Evolutionary conservation across 495 filamentous ascomycete species (phyloP), one percentile per base, ranked within the genome.

Genomic region (Parathielavia hyrcaniae): DNA sequence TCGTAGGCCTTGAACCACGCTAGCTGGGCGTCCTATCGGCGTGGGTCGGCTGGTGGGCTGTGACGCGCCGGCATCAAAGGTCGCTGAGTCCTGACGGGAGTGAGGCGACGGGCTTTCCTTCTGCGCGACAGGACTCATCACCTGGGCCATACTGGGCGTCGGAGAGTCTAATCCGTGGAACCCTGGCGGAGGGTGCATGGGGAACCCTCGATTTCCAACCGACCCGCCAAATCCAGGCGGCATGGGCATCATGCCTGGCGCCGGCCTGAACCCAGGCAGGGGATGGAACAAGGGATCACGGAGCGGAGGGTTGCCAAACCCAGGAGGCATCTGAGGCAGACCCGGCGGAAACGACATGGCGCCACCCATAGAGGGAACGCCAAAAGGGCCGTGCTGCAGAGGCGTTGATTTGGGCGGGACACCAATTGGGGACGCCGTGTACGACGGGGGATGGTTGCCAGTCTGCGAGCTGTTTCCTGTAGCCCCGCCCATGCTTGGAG

Each of bases 21-120:
- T 97, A 20, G 84, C 84, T 2, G 93, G 91, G 39, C 90, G 83
- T 58, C 90, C 87, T 55, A 97, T 97, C 6, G 92, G 92, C 23
- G 88, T 83, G 44, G 93, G 93, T 32, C 88, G 83, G 23, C 82
- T 77, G 54, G 91, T 87, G 1, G 87, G 86, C 60, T 90, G 86
- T 44, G 75, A 67, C 40, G 69, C 62, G 13, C 67, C 58, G 19
- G 61, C 35, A 30, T 82, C 80, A 52, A 75, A 75, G 52, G 68
- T 72, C 4, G 62, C 73, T n/a, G 72, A 77, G 14, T 68, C 70
- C 52, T 75, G 79, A 12, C 79, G 77, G 23, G 70, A 74, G 60
- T 77, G 79, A 30, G 69, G 10, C 41, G 70, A 50, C 16, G 47
- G 61, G 53, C 51, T 66, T 58, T 67, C 73, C 57, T 64, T 75